Percentiles rank a stretch among this genome's conserved stretches.
Conservation (phyloP, 768 basidiomycete species). For the Mrakia hoshinonis region DNA sequence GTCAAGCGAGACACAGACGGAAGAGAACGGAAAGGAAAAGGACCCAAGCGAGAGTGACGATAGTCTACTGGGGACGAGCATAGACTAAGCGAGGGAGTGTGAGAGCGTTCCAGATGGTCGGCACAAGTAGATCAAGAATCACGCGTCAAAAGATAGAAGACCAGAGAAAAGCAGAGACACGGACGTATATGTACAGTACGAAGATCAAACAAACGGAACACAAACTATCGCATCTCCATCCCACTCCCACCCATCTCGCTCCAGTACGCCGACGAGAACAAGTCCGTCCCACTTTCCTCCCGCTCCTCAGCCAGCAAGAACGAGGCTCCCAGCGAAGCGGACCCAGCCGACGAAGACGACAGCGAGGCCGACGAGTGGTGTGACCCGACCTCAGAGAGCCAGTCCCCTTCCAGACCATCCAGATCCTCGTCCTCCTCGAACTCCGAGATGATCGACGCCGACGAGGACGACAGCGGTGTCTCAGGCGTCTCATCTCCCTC, state of each 20-base stretch:
- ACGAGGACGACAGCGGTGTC: background rate
- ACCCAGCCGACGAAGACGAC: background rate
- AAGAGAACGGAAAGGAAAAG: too few species aligned
- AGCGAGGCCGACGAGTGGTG: background rate
- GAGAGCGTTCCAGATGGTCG: background rate
- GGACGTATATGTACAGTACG: background rate
- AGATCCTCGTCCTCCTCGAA: background rate
- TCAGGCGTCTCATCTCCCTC: background rate
- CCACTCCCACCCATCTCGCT: constrained; percentile 7
- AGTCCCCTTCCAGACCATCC: background rate
- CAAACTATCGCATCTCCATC: background rate
- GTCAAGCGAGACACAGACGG: too few species aligned
- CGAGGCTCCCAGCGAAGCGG: background rate
- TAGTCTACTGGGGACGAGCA: too few species aligned
- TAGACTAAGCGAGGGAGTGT: too few species aligned
- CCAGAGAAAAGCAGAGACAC: too few species aligned
- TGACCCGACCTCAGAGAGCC: background rate
- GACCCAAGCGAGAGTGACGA: too few species aligned
- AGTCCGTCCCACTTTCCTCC: background rate
- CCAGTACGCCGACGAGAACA: constrained; percentile 5
- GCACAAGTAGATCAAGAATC: background rate
- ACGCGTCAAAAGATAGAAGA: background rate
- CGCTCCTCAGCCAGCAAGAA: background rate
- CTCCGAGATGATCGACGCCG: constrained; percentile 1
- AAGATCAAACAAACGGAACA: background rate